Evolutionary conservation across 2,329 filamentous ascomycete genomes (phyloP), one percentile per base, ranked within the genome.

Genomic region (Aspergillus piperis): DNA sequence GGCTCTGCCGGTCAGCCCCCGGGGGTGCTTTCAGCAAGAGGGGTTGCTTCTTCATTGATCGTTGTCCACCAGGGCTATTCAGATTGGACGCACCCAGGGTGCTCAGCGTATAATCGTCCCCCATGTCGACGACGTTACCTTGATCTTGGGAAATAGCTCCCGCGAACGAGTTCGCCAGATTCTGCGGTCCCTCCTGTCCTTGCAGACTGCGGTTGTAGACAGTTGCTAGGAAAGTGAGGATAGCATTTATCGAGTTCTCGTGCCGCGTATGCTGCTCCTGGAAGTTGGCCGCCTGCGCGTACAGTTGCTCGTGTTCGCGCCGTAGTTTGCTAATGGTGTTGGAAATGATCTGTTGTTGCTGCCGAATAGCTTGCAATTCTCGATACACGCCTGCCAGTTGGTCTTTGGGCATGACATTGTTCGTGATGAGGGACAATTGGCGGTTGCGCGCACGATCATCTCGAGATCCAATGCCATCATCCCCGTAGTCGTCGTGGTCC

Each of bases 171-270:
- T 96, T 93, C 58, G 90, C 88, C 44, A 98, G 85, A 62, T 91
- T 94, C 71, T 91, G 87, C 1, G 86, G 83, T 17, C 86, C 85
- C 32, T 88, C 88, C 68, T 94, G 90, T 38, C 93, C 91, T 73
- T 97, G 93, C 53, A 99, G 80, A 64, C 92, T 96, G 71, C 96
- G 90, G 64, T 96, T 90, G 78, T 98, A 99, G 44, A 99, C 94
- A 11, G 96, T 98, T 49, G 94, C 95, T 19, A 99, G 84, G 75
- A 99, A 98, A 53, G 93, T 96, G 44, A 99, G 84, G 63, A 99
- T 98, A n/a, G 94, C 94, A 71, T 97, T 98, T 77, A 99, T 98
- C 0, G 94, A 97, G 73, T 94, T 96, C 73, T 99, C 95, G 71
- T 99, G 95, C n/a, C 95, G 88, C 68, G 94, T 92, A 71, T 98